Conservation (phyloP, 208 protist genomes). For the Trypanosoma lewisi region DNA sequence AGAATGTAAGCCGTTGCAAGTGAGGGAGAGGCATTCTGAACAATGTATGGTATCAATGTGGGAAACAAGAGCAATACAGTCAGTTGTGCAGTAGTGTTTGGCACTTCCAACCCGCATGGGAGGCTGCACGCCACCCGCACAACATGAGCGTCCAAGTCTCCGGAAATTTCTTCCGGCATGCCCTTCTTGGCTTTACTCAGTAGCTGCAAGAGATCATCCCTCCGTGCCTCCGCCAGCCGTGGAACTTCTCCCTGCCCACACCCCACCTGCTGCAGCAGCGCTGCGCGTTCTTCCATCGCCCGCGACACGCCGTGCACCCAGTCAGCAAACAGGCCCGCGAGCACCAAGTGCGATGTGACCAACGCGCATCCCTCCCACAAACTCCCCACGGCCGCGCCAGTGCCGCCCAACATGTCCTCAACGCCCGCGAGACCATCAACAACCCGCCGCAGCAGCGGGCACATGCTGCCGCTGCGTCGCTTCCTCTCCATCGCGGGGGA, state of each 20-base stretch:
- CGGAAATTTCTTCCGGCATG: constrained; percentile 18
- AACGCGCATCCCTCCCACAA: constrained; percentile 26
- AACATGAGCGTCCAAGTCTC: constrained; percentile 20
- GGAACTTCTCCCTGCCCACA: not conserved
- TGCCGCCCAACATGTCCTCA: not conserved
- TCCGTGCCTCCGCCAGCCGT: not conserved
- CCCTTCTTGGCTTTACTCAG: constrained; percentile 7
- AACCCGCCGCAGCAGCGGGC: constrained; percentile 50
- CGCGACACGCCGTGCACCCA: constrained; percentile 6
- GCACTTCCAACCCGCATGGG: not conserved
- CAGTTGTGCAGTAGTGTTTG: not conserved
- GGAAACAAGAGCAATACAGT: constrained; percentile 31
- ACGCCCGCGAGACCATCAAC: constrained; percentile 25
- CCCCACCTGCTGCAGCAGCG: constrained; percentile 5
- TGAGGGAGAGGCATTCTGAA: constrained; percentile 4
- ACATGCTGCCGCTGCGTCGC: constrained; percentile 27
- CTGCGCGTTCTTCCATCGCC: not conserved
- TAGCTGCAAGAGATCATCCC: constrained; percentile 8
- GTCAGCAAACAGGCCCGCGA: constrained; percentile 21
- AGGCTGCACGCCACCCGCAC: constrained; percentile 20
- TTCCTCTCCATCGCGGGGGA: constrained; percentile 40
- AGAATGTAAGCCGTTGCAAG: constrained; percentile 19
- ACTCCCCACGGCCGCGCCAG: constrained; percentile 2
- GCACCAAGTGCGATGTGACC: constrained; percentile 11
- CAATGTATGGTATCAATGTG: constrained; percentile 27